Conservation (phyloP, 805 yeast genomes). For the Candida berthetii region DNA sequence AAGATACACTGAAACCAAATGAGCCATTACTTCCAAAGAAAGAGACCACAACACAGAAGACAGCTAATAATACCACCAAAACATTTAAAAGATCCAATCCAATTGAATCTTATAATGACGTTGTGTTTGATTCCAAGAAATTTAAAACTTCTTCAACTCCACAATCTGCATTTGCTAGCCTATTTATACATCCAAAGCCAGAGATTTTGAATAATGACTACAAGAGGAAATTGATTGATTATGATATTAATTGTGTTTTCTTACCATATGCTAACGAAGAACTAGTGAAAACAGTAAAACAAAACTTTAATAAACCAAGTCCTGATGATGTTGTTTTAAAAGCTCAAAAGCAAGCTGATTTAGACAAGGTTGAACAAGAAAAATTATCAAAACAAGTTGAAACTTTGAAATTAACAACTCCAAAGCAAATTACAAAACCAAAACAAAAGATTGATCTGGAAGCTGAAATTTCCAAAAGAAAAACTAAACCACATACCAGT, state of each 20-base stretch:
- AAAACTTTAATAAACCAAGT: slow-evolving; percentile 62
- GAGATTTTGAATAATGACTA: not conserved
- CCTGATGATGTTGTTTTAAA: slow-evolving; percentile 71
- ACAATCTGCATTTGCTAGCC: not conserved
- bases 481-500: slow-evolving; percentile 92
- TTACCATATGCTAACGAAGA: slow-evolving; percentile 31
- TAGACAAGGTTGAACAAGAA: slow-evolving; percentile 20
- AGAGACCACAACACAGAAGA: too few relatives aligned
- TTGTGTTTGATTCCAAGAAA: not conserved
- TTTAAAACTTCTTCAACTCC: not conserved
- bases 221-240: slow-evolving; percentile 19
- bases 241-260: slow-evolving; percentile 23
- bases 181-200: not conserved
- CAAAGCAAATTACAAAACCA: slow-evolving; percentile 16
- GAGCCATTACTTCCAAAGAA: too few relatives aligned
- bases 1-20: too few relatives aligned
- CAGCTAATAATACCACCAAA: too few relatives aligned
- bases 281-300: slow-evolving; percentile 30
- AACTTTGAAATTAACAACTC: slow-evolving; percentile 9
- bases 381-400: slow-evolving; percentile 14
- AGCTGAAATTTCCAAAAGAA: slow-evolving; percentile 45
- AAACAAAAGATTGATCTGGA: slow-evolving; percentile 21
- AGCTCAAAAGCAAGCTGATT: slow-evolving; percentile 47
- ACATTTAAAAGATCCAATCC: too few relatives aligned
- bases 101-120: not conserved